Evolutionary conservation across 2,329 filamentous ascomycete genomes (phyloP), one percentile per base, ranked within the genome.

Genomic region (Colletotrichum cordylinicola): DNA sequence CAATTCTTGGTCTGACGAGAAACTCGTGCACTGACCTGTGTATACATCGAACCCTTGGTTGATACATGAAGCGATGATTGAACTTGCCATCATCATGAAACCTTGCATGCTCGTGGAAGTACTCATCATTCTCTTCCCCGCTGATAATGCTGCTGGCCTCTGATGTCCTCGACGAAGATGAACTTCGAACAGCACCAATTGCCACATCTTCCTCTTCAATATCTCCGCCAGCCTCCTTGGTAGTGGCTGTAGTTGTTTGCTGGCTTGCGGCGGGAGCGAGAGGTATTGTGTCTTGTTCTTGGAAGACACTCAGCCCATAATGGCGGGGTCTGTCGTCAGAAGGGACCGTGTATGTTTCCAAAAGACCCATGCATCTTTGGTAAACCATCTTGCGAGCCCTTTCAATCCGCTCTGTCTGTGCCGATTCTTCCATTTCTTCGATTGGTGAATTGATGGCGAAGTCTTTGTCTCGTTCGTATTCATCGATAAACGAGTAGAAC

Each of bases 341-440:
- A 8, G 16, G 37, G 18, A 43, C 37, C 4, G 39, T 43, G 0
- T 29, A 18, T 33, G 29, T 48, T 37, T 70, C 67, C 27, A 64
- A 16, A 0, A 70, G 56, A 1, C 67, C 67, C 55, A 70, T 33
- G 6, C 67, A 70, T 13, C 56, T 9, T 35, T 65, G 58, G 12
- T 70, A 70, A 2, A 70, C 7, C 21, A 27, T n/a, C 13, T 13
- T 48, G 2, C 58, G 58, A 18, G 31, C 31, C 7, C 7, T n/a
- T 1, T 70, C 68, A 29, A 55, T 21, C 8, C 27, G 55, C 5
- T 8, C 27, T 9, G 7, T 16, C 6, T 39, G 15, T 15, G 0
- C 2, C 8, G 4, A 2, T 2, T 6, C 3, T 43, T 33, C n/a
- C 8, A 29, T n/a, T 5, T 10, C 4, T 0, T 8, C 2, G 5